Percentiles rank a stretch among this genome's conserved stretches.
These are phyloP conservation scores for Calonectria multiphialidica DNA, from an alignment of 2,329 filamentous ascomycete genomes.

Conservation along the genomic window DNA sequence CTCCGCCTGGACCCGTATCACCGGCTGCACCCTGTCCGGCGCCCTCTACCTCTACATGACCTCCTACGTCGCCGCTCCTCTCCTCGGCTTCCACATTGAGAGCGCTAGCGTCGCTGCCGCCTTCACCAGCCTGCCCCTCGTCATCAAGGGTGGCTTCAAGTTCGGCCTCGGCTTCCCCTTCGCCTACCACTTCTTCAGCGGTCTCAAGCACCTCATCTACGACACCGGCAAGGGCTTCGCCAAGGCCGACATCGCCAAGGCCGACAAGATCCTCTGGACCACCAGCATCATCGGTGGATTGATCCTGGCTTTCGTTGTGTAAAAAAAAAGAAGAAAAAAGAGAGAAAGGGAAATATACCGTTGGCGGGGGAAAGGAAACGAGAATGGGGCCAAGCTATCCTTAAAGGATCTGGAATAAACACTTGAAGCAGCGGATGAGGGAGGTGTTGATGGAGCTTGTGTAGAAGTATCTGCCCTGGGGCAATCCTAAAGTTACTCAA, in stretches of 20 bases:
- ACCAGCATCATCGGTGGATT: conserved; percentile 57
- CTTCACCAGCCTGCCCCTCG: conserved; percentile 69
- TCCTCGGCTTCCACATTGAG: conserved; percentile 75
- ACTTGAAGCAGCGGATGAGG: not conserved
- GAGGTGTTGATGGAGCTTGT: conserved; percentile 8
- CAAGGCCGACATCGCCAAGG: conserved; percentile 59
- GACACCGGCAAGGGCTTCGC: conserved; percentile 65
- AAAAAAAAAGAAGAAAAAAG: conserved; percentile 35
- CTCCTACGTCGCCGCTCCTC: conserved; percentile 84
- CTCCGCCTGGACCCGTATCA: conserved; percentile 83
- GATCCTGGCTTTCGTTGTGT: conserved; percentile 63
- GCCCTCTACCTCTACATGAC: conserved; percentile 83
- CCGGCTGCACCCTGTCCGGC: conserved; percentile 79
- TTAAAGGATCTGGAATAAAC: conserved; percentile 2
- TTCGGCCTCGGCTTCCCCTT: conserved; percentile 70
- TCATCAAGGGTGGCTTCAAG: conserved; percentile 70
- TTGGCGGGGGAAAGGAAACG: not conserved
- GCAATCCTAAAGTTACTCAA: conserved; percentile 24
- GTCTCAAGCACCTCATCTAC: conserved; percentile 66
- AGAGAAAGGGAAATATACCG: not conserved
- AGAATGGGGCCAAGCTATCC: not conserved
- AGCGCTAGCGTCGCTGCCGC: conserved; percentile 70
- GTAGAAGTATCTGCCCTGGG: conserved; percentile 26
- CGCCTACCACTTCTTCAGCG: conserved; percentile 68
- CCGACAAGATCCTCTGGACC: conserved; percentile 62